Evolutionary conservation across 306 rosid species (phyloP), one percentile per base, ranked within the genome.

Genomic region (Rosa lucieae): DNA sequence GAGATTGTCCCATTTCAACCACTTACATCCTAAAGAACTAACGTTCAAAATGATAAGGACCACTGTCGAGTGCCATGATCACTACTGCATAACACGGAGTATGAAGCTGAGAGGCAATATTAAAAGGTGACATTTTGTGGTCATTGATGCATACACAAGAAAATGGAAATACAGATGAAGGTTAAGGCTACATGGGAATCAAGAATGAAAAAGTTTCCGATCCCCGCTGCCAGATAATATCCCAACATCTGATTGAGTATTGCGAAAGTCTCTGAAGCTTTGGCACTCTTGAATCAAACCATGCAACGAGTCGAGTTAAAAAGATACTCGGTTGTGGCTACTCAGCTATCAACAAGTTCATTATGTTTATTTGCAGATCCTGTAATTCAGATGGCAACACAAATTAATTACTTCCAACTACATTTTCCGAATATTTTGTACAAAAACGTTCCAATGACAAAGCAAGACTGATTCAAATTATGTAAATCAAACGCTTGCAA

Each of bases 401-500:
- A 58, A 7, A 20, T 8, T n/a, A n/a, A 81, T 26, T 8, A 62
- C 8, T 76, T 59, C 12, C 37, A 2, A 32, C 11, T 29, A 51
- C 47, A 76, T 61, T 21, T 51, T 32, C 8, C 29, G 67, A 65
- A 65, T 77, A 21, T 21, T 63, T 21, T 32, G 68, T 20, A 32
- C 15, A 72, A 32, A 37, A 14, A 11, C 5, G 4, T 52, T 23
- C 8, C 67, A 55, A 35, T 40, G 40, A 21, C 18, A 5, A 58
- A 9, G 47, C 32, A 72, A 73, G 66, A 83, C 69, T 65, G 21
- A 69, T 83, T 35, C 40, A 46, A 15, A 73, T 55, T 49, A 73
- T 48, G 59, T 3, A 48, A 67, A 42, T 61, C 73, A 65, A 42
- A 39, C 20, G 6, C 75, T 46, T 17, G 21, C 66, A 49, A n/a